Conservation (phyloP, 306 rosid genomes). For the Cicer bijugum region DNA sequence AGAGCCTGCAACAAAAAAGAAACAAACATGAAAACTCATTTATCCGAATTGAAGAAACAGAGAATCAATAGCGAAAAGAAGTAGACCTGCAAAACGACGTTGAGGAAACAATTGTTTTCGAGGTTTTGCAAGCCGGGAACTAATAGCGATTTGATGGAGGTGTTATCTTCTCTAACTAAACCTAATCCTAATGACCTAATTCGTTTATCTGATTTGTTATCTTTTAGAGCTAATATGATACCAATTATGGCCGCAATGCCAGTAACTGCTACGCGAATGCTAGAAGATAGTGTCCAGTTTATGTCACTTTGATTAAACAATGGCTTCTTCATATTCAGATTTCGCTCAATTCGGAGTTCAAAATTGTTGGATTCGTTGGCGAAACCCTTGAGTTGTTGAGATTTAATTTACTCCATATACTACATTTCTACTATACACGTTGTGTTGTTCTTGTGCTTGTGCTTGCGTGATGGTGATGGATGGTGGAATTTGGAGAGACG, state of each 20-base stretch:
- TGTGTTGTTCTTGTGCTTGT: too few relatives aligned
- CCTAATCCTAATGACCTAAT: slow-evolving; percentile 40
- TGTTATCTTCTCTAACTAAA: not conserved
- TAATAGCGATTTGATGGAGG: slow-evolving; percentile 39
- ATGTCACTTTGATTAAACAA: slow-evolving; percentile 36
- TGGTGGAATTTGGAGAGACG: too few relatives aligned
- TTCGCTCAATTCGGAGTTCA: too few relatives aligned
- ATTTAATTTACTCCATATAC: too few relatives aligned
- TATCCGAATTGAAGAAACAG: slow-evolving; percentile 13
- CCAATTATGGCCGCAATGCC: slow-evolving; percentile 59
- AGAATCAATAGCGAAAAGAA: not conserved
- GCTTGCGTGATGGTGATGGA: too few relatives aligned
- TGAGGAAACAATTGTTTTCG: slow-evolving; percentile 79
- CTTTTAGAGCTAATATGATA: slow-evolving; percentile 52
- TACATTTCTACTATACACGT: too few relatives aligned
- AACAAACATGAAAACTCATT: not conserved
- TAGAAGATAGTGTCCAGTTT: slow-evolving; percentile 47
- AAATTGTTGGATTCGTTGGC: too few relatives aligned
- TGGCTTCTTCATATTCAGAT: slow-evolving; percentile 19
- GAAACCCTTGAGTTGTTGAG: too few relatives aligned
- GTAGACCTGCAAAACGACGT: slow-evolving; percentile 82
- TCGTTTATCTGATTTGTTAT: slow-evolving; percentile 47
- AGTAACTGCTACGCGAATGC: slow-evolving; percentile 50
- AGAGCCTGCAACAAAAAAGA: slow-evolving; percentile 61
- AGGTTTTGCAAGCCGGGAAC: slow-evolving; percentile 86